Evolutionary conservation across 805 yeast species (phyloP), one percentile per base, ranked within the genome.

Genomic region (Candida sakaeoensis): DNA sequence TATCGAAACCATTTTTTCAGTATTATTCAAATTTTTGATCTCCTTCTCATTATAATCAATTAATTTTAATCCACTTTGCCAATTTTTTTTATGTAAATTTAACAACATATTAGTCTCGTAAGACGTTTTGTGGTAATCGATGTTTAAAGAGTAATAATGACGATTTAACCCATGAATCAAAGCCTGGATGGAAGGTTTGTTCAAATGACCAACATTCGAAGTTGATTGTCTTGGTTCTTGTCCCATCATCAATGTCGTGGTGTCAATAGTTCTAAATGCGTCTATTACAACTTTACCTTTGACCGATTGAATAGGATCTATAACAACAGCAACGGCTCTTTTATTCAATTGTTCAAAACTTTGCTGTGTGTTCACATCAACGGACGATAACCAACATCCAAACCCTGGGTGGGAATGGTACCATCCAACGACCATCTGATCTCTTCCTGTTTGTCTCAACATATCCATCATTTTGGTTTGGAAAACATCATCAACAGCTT

Each of bases 401-500:
- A 91, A 93, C 13, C 99, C 99, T 4, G 99, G 99, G 66, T 93
- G 99, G 10, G 98, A 90, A 61, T 93, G 99, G 70, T 93, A 93
- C 99, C 99, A 93, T 24, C 99, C 99, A 36, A 93, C 99, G 39
- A 93, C 99, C 87, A 87, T 89, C 61, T 93, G 95, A 65, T 90
- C 97, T 63, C 99, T 77, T n/a, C 99, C 99, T 1, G 99, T 93
- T 63, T 93, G 99, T 65, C 85, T 82, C 57, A 93, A 75, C 99
- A 93, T 93, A 58, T 93, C 99, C 99, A 93, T 93, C 99, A 93
- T 95, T 60, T 83, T 86, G 3, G 98, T 90, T 63, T 93, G 99
- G 70, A 93, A 93, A 37, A 95, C 98, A 61, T 95, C 98, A 61
- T 95, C 99, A 24, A 93, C 99, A 1, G 99, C 99, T 62, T 93